Evolutionary conservation across 2,329 filamentous ascomycete species (phyloP), one percentile per base, ranked within the genome.

Genomic region (Pezicula rhizophila): DNA sequence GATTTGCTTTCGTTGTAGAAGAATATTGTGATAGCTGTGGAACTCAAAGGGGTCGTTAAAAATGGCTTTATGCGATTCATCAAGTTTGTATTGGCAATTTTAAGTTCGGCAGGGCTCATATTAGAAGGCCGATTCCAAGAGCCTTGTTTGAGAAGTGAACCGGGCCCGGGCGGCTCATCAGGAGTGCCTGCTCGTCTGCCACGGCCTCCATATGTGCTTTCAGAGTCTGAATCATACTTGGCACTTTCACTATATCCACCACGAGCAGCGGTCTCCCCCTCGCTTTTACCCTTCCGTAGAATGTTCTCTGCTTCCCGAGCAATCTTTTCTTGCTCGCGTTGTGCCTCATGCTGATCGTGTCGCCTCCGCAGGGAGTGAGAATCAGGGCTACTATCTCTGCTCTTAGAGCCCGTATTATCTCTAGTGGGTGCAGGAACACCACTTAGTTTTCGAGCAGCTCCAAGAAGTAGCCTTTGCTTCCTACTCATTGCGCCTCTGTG

Each of bases 1-100:
- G 92, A 96, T 45, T 83, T 77, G 2, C 77, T 70, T 12, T 95
- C 82, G 60, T 97, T 93, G 70, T 95, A 99, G 67, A 99, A 97
- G 72, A 97, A 96, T 1, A 96, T 75, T 0, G 90, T 96, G 46
- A 99, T 85, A 0, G 91, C 85, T 17, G 83, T 78, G 45, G 85
- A 80, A 1, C 85, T 80, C 49, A 91, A 72, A 0, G 93, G 89
- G 37, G 84, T 91, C 1, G 89, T 89, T 70, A 99, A 79, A 64
- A 99, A 99, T 0, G 93, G 93, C 12, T 83, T 84, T 39, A 99
- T 76, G 46, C 93, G 79, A 46, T 88, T 84, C 83, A 96, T 89
- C 40, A 99, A 75, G 62, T 95, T 89, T 8, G 83, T 78, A 65
- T 99, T 96, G 1, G 92, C 91, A 18, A 84, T 73, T 0, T 80